Evolutionary conservation across 345 rosid genomes (phyloP).

Genomic region (Excoecaria agallocha): DNA sequence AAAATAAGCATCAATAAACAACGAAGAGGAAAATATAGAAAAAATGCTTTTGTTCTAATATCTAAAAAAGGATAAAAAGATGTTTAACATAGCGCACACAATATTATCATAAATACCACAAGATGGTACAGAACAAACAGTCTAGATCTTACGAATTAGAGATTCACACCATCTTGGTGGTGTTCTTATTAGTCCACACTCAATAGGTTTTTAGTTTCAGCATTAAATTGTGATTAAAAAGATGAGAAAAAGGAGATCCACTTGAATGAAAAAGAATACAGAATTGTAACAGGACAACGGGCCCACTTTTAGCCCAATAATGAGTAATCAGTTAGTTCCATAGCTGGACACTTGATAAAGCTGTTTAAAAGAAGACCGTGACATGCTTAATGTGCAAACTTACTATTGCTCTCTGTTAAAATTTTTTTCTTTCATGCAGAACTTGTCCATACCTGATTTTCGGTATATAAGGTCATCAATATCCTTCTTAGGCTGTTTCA

Average conservation of each 20-base stretch:
- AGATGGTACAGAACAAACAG: neutral
- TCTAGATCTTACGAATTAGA: neutral
- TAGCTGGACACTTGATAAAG: neutral
- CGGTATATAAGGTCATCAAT: conserved; percentile 68
- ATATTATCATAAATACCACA: neutral
- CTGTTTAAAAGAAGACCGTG: neutral
- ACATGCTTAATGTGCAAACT: neutral
- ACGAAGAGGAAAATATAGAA: neutral
- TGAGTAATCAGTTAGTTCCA: neutral
- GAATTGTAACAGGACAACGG: neutral
- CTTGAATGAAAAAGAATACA: neutral
- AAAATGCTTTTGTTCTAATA: neutral
- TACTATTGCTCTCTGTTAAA: neutral
- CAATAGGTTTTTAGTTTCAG: neutral
- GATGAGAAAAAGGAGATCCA: neutral
- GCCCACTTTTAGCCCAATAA: neutral
- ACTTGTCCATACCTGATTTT: conserved; percentile 62
- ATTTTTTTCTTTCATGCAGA: neutral
- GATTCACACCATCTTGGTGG: neutral
- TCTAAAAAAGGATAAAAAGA: neutral
- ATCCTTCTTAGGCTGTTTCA: conserved; percentile 91
- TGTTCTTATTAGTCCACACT: neutral
- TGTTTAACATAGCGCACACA: neutral
- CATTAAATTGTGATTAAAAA: neutral
- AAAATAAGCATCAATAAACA: neutral